Conservation (phyloP, 352 stramenopile genomes). For the Peronospora destructor region DNA sequence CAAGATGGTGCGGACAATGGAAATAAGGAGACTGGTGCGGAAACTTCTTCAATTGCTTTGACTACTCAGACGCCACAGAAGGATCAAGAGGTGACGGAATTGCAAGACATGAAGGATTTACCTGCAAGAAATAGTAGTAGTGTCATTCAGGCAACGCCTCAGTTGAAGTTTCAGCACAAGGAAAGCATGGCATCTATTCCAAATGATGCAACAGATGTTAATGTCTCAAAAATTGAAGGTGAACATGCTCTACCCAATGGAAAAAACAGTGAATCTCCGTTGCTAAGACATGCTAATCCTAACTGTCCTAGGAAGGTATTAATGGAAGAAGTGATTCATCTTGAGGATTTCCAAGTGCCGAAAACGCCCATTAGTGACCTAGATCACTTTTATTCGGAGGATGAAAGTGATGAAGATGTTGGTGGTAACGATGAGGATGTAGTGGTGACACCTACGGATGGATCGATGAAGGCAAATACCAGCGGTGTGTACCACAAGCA, state of each 20-base stretch:
- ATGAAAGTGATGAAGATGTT: constrained; percentile 48
- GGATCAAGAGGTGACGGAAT: neutral
- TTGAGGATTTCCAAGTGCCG: constrained; percentile 78
- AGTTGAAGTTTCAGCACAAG: constrained; percentile 47
- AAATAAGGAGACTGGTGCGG: constrained; percentile 13
- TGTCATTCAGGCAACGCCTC: constrained; percentile 24
- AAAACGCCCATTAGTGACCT: constrained; percentile 49
- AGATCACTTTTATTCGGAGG: constrained; percentile 74
- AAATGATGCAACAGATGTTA: constrained; percentile 2
- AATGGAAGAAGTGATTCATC: constrained; percentile 35
- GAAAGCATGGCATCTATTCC: constrained; percentile 14
- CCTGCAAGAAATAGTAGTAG: constrained; percentile 36
- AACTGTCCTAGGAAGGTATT: constrained; percentile 14
- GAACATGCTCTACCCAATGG: neutral
- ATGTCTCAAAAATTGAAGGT: constrained; percentile 1
- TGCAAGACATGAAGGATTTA: constrained; percentile 41
- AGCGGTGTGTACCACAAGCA: constrained; percentile 60
- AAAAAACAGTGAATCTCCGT: neutral
- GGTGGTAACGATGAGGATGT: constrained; percentile 51
- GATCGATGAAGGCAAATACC: constrained; percentile 18
- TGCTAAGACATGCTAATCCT: neutral
- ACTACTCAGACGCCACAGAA: neutral
- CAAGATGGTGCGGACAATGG: constrained; percentile 12
- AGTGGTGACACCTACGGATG: constrained; percentile 29
- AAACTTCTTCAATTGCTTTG: neutral